Base-by-base conservation (phyloP, 768 basidiomycete genomes). In the Pulveroboletus sp. region DNA sequence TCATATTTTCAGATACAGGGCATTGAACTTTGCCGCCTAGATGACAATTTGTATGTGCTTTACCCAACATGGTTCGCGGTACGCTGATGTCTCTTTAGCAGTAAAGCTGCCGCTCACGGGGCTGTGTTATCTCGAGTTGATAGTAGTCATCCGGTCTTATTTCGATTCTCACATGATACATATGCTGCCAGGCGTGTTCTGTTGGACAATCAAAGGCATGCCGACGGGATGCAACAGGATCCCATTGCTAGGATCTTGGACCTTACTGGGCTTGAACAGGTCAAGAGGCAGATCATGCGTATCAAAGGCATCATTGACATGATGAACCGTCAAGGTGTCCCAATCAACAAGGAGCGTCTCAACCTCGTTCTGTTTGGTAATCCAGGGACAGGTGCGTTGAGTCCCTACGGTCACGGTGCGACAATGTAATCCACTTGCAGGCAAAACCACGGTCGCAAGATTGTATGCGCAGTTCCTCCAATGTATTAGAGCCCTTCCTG, bases 371-470 rank as follows among this genome's bases (percentile, higher is more conserved):
- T 88, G 11, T 75, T 84, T 0, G 85, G 85, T 11, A 88, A 88
- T 57, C 86, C 86, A 4, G 85, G 85, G 8, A 88, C 86, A 63
- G 85, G 85, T 86, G 49, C 26, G 72, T 21, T 4, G 21, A 21
- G 21, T 21, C 21, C 21, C 21, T 21, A 54, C 30, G 7, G 28
- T 51, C 7, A 40, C 15, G 33, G 2, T 4, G 21, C 17, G 44
- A 57, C 8, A 21, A 21, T 21, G 2, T 21, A 21, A 21, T 3
- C 31, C 7, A 5, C 9, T 33, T 44, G 1, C 30, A 85, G 84
- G 84, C 0, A 85, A 86, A 71, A 86, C 84, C 0, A 86, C 85
- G 0, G 73, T 87, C 6, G 86, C 84, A 1, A 69, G 85, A 27
- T 73, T 75, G 18, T 88, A 85, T 54, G 82, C 80, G 1, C 76